Evolutionary conservation across 73 alveolate genomes (phyloP).

Genomic region (Paramecium caudatum): DNA sequence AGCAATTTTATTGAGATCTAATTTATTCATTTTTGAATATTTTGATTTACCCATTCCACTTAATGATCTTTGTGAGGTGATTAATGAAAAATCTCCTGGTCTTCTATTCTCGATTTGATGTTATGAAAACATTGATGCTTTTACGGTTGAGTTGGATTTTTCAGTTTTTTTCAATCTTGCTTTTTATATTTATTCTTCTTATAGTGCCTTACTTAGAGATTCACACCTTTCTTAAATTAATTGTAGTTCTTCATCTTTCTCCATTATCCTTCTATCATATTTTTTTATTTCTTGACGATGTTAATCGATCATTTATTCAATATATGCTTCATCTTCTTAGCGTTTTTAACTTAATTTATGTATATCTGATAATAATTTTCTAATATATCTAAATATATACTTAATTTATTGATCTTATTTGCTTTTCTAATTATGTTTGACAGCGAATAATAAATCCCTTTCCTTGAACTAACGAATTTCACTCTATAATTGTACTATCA

Average conservation of each 20-base stretch:
- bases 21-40: not conserved
- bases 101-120: not conserved
- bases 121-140: constrained; percentile 33
- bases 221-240: constrained; percentile 2
- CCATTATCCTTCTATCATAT: constrained; percentile 36
- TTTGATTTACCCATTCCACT: constrained; percentile 32
- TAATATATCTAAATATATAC: not conserved
- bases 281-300: constrained; percentile 33
- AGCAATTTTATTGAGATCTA: not conserved
- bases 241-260: constrained; percentile 26
- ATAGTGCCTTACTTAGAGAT: constrained; percentile 32
- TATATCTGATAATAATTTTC: constrained; percentile 31
- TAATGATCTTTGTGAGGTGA: constrained; percentile 27
- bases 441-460: constrained; percentile 25
- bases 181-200: constrained; percentile 1
- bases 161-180: constrained; percentile 10
- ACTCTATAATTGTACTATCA: not conserved
- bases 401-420: constrained; percentile 35
- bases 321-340: constrained; percentile 49
- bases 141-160: not conserved
- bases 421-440: not conserved
- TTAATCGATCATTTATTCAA: not conserved
- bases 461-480: constrained; percentile 20
- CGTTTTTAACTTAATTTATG: constrained; percentile 21
- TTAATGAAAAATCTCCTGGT: not conserved